Evolutionary conservation across 2,329 filamentous ascomycete species (phyloP).

Genomic region (Aspergillus eucalypticola): DNA sequence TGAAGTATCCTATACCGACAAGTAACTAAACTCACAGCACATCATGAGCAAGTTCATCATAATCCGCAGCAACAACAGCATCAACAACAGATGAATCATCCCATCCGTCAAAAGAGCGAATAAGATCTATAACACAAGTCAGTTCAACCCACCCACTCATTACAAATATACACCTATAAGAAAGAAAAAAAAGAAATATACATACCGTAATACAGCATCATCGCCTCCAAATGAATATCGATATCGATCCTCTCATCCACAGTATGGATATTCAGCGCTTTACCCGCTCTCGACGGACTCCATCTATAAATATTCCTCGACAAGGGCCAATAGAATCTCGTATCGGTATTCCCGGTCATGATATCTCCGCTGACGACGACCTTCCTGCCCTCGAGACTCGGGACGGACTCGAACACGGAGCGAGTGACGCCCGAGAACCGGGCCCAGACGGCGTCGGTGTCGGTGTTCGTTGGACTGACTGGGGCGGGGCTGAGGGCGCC

Average conservation of each 20-base stretch:
- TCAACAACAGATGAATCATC: constrained; percentile 4
- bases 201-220: constrained; percentile 47
- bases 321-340: constrained; percentile 54
- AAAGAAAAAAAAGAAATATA: not conserved
- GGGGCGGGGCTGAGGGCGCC: constrained; percentile 32
- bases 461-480: constrained; percentile 36
- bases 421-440: constrained; percentile 44
- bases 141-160: not conserved
- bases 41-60: not conserved
- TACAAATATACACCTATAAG: rapidly evolving
- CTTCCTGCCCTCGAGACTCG: constrained; percentile 32
- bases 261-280: constrained; percentile 51
- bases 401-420: constrained; percentile 42
- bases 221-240: constrained; percentile 45
- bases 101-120: constrained; percentile 35
- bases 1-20: too few relatives aligned
- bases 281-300: constrained; percentile 49
- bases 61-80: too few relatives aligned
- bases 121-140: constrained; percentile 25
- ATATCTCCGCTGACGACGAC: constrained; percentile 48
- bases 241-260: constrained; percentile 52
- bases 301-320: constrained; percentile 57
- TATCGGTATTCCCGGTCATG: constrained; percentile 58
- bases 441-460: constrained; percentile 34
- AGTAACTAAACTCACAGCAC: not conserved